Conservation (phyloP, 805 yeast species). For the Ogataea paradorogensis region DNA sequence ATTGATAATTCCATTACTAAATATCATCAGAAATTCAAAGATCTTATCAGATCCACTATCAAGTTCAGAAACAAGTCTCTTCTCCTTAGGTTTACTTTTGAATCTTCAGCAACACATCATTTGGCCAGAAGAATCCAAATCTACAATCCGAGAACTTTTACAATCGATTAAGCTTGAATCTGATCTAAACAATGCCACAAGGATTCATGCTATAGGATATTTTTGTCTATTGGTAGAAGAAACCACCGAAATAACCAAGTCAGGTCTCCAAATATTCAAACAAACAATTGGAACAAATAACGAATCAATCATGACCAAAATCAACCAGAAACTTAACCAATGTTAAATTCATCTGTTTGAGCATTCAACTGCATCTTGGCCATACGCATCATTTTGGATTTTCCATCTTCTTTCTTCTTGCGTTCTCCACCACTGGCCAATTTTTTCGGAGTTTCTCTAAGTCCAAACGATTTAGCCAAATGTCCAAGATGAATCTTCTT, state of each 20-base stretch:
- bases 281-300: conserved; percentile 7
- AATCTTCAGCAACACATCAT: conserved; percentile 10
- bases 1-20: conserved; percentile 11
- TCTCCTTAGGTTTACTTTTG: conserved; percentile 21
- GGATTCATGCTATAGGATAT: conserved; percentile 28
- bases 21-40: conserved; percentile 11
- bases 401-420: conserved; percentile 61
- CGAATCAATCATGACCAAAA: conserved; percentile 11
- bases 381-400: conserved; percentile 69
- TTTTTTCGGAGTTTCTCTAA: conserved; percentile 90
- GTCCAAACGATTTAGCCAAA: conserved; percentile 89
- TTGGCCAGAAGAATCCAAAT: neutral
- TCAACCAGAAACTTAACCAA: conserved; percentile 15
- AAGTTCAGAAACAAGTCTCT: conserved; percentile 15
- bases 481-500: conserved; percentile 89
- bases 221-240: conserved; percentile 22
- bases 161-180: conserved; percentile 7
- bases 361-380: conserved; percentile 68
- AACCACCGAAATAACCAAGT: conserved; percentile 2
- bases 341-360: conserved; percentile 70
- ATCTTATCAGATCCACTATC: conserved; percentile 6
- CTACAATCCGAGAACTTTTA: conserved; percentile 2
- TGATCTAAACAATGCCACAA: conserved; percentile 6
- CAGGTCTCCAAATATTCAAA: conserved; percentile 16
- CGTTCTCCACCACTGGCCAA: conserved; percentile 48